Conservation (phyloP, 192 early-diverging fungal species). For the Umbelopsis ramanniana region DNA sequence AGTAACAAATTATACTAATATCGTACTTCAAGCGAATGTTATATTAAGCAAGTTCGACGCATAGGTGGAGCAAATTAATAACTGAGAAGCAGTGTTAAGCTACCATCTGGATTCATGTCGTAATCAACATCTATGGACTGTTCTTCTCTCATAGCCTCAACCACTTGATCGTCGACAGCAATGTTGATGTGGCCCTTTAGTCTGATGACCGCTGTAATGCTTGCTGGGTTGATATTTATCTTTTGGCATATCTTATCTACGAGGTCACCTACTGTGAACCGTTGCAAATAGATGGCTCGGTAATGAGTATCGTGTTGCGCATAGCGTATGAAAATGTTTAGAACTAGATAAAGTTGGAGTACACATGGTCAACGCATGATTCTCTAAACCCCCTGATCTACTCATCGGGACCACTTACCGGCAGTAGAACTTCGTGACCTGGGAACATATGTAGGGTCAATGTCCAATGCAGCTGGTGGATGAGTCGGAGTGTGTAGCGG, state of each 20-base stretch:
- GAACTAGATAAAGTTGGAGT: neutral
- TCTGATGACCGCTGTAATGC: conserved; percentile 18
- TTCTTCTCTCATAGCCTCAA: conserved; percentile 66
- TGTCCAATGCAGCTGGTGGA: conserved; percentile 43
- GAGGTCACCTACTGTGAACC: conserved; percentile 54
- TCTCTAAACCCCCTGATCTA: too few relatives aligned
- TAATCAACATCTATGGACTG: conserved; percentile 64
- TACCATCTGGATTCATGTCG: conserved; percentile 44
- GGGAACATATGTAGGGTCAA: conserved; percentile 70
- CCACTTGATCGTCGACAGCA: conserved; percentile 60
- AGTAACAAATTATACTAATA: too few relatives aligned
- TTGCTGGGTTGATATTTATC: conserved; percentile 51
- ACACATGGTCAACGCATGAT: too few relatives aligned
- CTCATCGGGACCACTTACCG: conserved; percentile 26
- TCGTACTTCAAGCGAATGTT: neutral
- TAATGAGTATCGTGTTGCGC: conserved; percentile 32
- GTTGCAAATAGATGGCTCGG: conserved; percentile 69
- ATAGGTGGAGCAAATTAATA: conserved; percentile 39
- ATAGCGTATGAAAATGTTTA: conserved; percentile 11
- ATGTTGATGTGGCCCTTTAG: conserved; percentile 58
- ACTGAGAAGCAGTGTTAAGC: conserved; percentile 47
- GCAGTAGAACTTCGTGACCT: conserved; percentile 41
- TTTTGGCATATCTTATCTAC: conserved; percentile 53
- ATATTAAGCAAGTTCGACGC: neutral
- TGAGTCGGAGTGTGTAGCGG: conserved; percentile 35